Evolutionary conservation across 495 filamentous ascomycete species (phyloP).

Genomic region (Symbiotaphrina buchneri): DNA sequence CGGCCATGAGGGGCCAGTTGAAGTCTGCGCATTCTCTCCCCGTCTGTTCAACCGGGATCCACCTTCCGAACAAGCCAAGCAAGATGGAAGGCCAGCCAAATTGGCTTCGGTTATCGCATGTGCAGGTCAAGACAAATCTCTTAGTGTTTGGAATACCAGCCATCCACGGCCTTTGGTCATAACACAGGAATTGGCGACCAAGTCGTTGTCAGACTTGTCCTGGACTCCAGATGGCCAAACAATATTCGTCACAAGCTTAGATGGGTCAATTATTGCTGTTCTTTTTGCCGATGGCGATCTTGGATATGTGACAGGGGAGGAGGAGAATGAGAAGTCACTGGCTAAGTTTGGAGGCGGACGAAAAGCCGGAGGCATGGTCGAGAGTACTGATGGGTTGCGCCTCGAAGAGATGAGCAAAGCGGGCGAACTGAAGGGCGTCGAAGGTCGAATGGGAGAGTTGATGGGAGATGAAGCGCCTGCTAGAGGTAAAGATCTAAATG

Average conservation of each 20-base stretch:
- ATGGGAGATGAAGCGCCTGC: conserved; percentile 43
- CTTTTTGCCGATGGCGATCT: conserved; percentile 51
- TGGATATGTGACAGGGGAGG: conserved; percentile 45
- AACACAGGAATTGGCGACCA: conserved; percentile 63
- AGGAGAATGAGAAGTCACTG: conserved; percentile 80
- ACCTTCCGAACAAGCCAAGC: too few species aligned
- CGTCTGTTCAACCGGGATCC: conserved; percentile 64
- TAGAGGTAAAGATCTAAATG: background rate
- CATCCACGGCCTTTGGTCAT: conserved; percentile 78
- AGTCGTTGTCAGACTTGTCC: conserved; percentile 80
- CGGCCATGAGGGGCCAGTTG: conserved; percentile 87
- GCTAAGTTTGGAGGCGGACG: conserved; percentile 80
- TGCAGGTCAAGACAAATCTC: conserved; percentile 83
- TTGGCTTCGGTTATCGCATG: conserved; percentile 63
- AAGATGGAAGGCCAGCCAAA: conserved; percentile 18
- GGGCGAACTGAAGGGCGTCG: conserved; percentile 66
- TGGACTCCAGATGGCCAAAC: conserved; percentile 88
- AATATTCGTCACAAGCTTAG: conserved; percentile 64
- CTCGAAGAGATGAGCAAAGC: conserved; percentile 84
- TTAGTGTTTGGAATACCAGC: conserved; percentile 94
- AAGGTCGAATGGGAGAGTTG: conserved; percentile 88
- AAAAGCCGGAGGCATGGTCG: conserved; percentile 67
- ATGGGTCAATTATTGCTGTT: conserved; percentile 64
- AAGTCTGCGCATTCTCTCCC: conserved; percentile 93
- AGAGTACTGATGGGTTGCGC: conserved; percentile 67